Percentiles rank a stretch among this genome's conserved stretches.
Evolutionary conservation across 2,329 filamentous ascomycete genomes (phyloP).

Genomic region (Talaromyces sp.): DNA sequence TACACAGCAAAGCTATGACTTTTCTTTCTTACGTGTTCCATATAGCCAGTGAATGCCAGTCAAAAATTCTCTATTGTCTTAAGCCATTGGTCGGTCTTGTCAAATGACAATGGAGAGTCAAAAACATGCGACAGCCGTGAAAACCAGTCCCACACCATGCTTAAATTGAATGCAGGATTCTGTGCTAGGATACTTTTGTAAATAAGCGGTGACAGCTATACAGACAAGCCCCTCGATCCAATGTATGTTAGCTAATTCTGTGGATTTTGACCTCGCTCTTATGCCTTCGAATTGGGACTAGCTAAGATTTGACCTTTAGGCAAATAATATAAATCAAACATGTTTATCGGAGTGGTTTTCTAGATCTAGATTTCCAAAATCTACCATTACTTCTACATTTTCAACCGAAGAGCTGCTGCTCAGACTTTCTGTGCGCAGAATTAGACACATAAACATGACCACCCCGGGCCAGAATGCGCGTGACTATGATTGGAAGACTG

Average conservation of each 20-base stretch:
- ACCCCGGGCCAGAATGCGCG: neutral
- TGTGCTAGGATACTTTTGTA: neutral
- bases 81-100: no score
- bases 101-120: constrained; percentile 4
- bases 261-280: neutral
- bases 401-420: neutral
- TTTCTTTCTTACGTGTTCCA: no score
- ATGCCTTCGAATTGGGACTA: neutral
- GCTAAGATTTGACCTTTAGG: neutral
- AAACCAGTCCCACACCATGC: neutral
- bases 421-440: neutral
- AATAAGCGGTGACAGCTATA: constrained; percentile 1
- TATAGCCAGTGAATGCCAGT: no score
- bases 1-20: no score
- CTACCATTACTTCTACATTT: neutral
- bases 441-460: neutral
- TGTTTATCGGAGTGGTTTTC: no score
- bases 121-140: neutral
- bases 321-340: no score
- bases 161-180: neutral
- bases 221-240: neutral
- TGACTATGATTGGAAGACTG: neutral
- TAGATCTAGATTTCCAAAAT: neutral
- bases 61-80: no score
- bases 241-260: neutral